Evolutionary conservation across 2,329 filamentous ascomycete species (phyloP), one percentile per base, ranked within the genome.

Genomic region (Colletotrichum euphorbiae): DNA sequence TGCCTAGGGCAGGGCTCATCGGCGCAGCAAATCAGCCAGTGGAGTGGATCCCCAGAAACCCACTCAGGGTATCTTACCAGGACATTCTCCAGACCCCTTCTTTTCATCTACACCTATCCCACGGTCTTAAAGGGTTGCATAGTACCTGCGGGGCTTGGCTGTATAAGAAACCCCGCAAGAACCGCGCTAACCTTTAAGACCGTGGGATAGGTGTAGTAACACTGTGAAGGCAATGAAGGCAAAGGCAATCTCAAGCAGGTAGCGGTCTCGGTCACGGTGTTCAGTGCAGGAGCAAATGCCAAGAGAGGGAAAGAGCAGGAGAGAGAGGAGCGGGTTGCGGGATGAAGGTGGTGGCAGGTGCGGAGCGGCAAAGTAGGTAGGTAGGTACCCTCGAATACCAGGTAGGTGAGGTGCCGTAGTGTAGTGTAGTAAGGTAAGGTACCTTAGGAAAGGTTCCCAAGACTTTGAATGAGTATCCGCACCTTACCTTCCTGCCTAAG

Each of bases 1-100:
- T 28, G 28, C 28, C 24, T 28, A 67, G 64, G 64, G 64, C 64
- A 67, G 45, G 64, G 65, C 63, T 57, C 51, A 56, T 62, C 58
- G 17, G 24, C 51, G 38, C 40, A 28, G 52, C 33, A 55, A 46
- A 28, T n/a, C 11, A 17, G 55, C 54, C 56, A 59, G 52, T 52
- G 36, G 59, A 57, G 59, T 63, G 64, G 64, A 52, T 17, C 59
- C 48, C 60, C 43, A 52, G 19, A 43, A 42, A 36, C 42, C 60
- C 42, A 57, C 24, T 19, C 4, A 24, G 50, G 17, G n/a, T 33
- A 28, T 13, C n/a, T 46, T 52, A 52, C 24, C 46, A 67, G 50
- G 63, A 50, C 62, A 54, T 65, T 54, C 62, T 65, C 38, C 55
- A 54, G 38, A 11, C 36, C 45, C 54, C 19, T 24, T n/a, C 6